Evolutionary conservation across 306 rosid genomes (phyloP).

Genomic region (Sesbania bispinosa): DNA sequence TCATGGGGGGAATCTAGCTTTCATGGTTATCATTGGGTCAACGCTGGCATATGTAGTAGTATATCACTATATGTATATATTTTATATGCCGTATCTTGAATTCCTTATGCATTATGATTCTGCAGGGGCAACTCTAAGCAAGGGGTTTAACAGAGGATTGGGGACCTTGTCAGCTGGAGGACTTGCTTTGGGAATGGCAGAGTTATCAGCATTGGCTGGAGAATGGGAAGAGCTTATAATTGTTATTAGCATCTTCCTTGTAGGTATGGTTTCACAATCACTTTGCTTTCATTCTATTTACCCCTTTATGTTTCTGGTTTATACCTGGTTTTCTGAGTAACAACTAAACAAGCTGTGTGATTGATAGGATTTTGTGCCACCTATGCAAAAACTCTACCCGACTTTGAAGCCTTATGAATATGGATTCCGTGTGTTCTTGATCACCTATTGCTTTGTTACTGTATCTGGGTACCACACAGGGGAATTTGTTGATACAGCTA

Average conservation of each 20-base stretch:
- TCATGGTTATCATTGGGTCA: no score
- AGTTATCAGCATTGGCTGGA: slow-evolving; percentile 62
- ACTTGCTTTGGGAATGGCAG: slow-evolving; percentile 77
- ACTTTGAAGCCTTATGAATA: slow-evolving; percentile 91
- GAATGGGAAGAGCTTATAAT: slow-evolving; percentile 67
- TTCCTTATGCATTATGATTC: neutral
- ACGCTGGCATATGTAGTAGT: no score
- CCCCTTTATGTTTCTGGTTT: neutral
- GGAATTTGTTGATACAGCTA: slow-evolving; percentile 66
- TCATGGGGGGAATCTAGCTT: no score
- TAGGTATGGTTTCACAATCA: slow-evolving; percentile 40
- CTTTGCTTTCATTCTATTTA: neutral
- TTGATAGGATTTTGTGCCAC: slow-evolving; percentile 66
- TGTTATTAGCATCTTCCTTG: slow-evolving; percentile 55
- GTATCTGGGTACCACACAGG: slow-evolving; percentile 81
- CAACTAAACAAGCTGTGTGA: slow-evolving; percentile 25
- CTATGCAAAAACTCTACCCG: slow-evolving; percentile 75
- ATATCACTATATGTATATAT: no score
- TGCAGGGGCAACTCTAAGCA: slow-evolving; percentile 93
- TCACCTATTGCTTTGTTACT: slow-evolving; percentile 78
- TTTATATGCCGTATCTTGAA: neutral
- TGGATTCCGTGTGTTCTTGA: slow-evolving; percentile 90
- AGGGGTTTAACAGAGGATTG: slow-evolving; percentile 86
- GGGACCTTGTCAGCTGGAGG: slow-evolving; percentile 94
- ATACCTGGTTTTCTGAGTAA: slow-evolving; percentile 22